Conservation (phyloP, 2,329 filamentous ascomycete species). For the Tolypocladium ophioglossoides region DNA sequence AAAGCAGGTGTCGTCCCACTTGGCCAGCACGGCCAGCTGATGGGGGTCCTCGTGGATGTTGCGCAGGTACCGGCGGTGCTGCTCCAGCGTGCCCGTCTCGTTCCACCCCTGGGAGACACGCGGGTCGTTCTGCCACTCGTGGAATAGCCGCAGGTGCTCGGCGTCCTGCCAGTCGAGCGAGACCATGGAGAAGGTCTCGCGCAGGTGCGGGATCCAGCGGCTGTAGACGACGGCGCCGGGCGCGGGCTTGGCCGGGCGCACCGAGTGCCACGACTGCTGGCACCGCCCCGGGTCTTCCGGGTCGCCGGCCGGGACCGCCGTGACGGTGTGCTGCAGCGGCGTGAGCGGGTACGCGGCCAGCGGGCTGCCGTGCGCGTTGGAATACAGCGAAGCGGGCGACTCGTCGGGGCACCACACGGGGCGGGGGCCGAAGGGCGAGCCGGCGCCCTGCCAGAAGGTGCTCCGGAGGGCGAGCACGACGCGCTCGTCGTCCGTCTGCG, state of each 20-base stretch:
- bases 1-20: conserved; percentile 61
- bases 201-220: conserved; percentile 65
- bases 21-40: conserved; percentile 57
- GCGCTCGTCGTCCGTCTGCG: conserved; percentile 15
- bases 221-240: conserved; percentile 66
- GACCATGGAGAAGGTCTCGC: conserved; percentile 70
- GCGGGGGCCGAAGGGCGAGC: conserved; percentile 54
- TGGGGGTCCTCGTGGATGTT: conserved; percentile 62
- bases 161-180: conserved; percentile 55
- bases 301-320: conserved; percentile 26
- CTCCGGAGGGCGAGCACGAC: conserved; percentile 35
- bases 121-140: conserved; percentile 76
- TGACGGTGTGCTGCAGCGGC: conserved; percentile 35
- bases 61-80: conserved; percentile 62
- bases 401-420: conserved; percentile 48
- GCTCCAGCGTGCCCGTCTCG: conserved; percentile 62
- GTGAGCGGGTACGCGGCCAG: conserved; percentile 37
- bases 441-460: conserved; percentile 62
- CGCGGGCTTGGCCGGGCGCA: conserved; percentile 59
- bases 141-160: conserved; percentile 60
- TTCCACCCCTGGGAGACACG: conserved; percentile 74
- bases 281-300: conserved; percentile 27
- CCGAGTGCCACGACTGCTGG: conserved; percentile 56
- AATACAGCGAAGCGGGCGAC: conserved; percentile 24
- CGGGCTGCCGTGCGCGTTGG: conserved; percentile 17